Evolutionary conservation across 1,284 basidiomycete species (phyloP), one percentile per base, ranked within the genome.

Genomic region (Volvariella volvacea): DNA sequence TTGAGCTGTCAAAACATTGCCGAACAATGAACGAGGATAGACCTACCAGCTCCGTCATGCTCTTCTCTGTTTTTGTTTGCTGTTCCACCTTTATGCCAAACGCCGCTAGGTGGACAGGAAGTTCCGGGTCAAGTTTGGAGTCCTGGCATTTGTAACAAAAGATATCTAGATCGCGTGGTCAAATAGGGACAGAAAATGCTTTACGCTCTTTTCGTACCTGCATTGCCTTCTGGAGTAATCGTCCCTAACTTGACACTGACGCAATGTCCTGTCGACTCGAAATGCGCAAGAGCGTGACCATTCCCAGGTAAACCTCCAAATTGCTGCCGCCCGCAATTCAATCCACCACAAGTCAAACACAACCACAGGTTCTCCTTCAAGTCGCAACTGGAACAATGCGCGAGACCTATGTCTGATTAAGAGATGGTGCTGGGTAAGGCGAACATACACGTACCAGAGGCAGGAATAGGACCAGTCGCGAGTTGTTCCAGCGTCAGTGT

Each of bases 101-200:
- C 17, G 78, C 77, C 0, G 75, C 62, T 2, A 98, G 75, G 64
- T 98, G 94, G 0, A 61, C 51, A 0, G 83, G 74, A 2, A 99
- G 68, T 8, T 86, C 78, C 0, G 87, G 88, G 58, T 98, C 93
- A 12, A 88, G 57, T 56, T 80, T 85, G 4, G 89, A 76, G 51
- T 99, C 96, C 57, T 96, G 81, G 62, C 96, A 99, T 0, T 73
- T 65, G 60, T 99, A 99, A 60, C 95, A 99, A 64, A 95, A 95
- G 39, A 98, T 81, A 57, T 98, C 95, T 92, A n/a, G 36, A 8
- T 22, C 28, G 25, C 17, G 1, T 8, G 39, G 22, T 34, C 31
- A 20, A 41, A 42, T 31, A 16, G n/a, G 46, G n/a, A 33, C 6
- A n/a, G 50, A 9, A 19, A n/a, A 33, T 12, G 12, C 15, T 20